Evolutionary conservation across 208 protist genomes (phyloP).

Genomic region (Trypanosoma avium): DNA sequence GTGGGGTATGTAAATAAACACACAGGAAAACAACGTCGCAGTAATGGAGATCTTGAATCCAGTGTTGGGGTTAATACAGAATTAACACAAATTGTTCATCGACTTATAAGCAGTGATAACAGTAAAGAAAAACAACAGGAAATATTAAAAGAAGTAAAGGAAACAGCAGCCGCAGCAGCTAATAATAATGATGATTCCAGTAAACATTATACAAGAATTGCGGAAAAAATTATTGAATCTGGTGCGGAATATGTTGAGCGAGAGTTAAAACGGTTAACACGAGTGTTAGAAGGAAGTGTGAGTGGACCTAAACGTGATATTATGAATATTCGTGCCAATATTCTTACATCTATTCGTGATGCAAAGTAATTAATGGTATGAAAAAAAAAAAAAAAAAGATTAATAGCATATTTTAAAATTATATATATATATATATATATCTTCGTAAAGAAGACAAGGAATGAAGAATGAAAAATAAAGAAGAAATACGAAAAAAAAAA

Average conservation of each 20-base stretch:
- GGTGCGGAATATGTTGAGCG: conserved; percentile 34
- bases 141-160: conserved; percentile 24
- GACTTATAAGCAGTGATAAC: conserved; percentile 1
- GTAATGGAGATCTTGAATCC: conserved; percentile 49
- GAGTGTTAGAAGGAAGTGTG: conserved; percentile 28
- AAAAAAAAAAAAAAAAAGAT: neutral
- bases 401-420: neutral
- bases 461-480: too few relatives aligned
- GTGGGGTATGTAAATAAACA: conserved; percentile 65
- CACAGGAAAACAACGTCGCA: conserved; percentile 39
- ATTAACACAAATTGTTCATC: conserved; percentile 27
- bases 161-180: conserved; percentile 2
- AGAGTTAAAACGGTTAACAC: conserved; percentile 47
- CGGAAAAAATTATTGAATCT: conserved; percentile 32
- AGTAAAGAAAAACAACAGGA: conserved; percentile 7
- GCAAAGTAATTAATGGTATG: neutral
- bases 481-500: too few relatives aligned
- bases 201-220: conserved; percentile 45
- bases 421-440: conserved; percentile 14
- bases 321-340: conserved; percentile 51
- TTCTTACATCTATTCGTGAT: conserved; percentile 42
- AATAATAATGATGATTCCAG: neutral
- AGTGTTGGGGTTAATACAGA: conserved; percentile 38
- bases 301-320: conserved; percentile 33
- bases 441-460: too few relatives aligned